Percentiles rank a stretch among this genome's conserved stretches.
Evolutionary conservation across 768 basidiomycete species (phyloP).

Genomic region (Russula olivacea): DNA sequence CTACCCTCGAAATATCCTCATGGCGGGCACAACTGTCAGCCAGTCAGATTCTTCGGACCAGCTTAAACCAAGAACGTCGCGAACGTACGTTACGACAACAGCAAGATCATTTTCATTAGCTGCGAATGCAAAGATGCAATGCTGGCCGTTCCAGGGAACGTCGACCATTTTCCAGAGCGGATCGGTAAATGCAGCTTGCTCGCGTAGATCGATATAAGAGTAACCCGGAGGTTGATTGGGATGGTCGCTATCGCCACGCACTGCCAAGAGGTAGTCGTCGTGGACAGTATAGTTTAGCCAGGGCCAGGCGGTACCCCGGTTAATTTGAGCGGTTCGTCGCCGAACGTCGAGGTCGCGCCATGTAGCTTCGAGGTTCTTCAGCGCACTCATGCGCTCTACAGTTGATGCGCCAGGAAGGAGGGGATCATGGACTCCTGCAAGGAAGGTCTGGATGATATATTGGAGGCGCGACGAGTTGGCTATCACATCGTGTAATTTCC

Average conservation of each 20-base stretch:
- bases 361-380: not conserved
- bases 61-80: not conserved
- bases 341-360: constrained; percentile 12
- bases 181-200: not conserved
- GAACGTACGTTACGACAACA: constrained; percentile 1
- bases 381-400: constrained; percentile 4
- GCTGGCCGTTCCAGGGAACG: not conserved
- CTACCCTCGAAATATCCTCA: constrained; percentile 6
- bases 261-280: constrained; percentile 13
- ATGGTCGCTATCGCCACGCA: constrained; percentile 1
- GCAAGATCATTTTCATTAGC: constrained; percentile 9
- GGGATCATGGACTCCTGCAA: constrained; percentile 6
- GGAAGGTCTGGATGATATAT: constrained; percentile 1
- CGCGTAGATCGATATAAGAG: constrained; percentile 9
- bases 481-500: constrained; percentile 2
- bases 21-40: constrained; percentile 4
- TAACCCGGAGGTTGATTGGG: constrained; percentile 4
- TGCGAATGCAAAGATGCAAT: constrained; percentile 9
- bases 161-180: constrained; percentile 3
- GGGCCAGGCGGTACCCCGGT: constrained; percentile 9
- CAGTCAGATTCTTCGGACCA: not conserved
- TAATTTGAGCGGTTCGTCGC: constrained; percentile 1
- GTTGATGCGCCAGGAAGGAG: not conserved
- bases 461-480: not conserved
- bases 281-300: constrained; percentile 10